Evolutionary conservation across 768 basidiomycete species (phyloP).

Genomic region (Trametes villosa): DNA sequence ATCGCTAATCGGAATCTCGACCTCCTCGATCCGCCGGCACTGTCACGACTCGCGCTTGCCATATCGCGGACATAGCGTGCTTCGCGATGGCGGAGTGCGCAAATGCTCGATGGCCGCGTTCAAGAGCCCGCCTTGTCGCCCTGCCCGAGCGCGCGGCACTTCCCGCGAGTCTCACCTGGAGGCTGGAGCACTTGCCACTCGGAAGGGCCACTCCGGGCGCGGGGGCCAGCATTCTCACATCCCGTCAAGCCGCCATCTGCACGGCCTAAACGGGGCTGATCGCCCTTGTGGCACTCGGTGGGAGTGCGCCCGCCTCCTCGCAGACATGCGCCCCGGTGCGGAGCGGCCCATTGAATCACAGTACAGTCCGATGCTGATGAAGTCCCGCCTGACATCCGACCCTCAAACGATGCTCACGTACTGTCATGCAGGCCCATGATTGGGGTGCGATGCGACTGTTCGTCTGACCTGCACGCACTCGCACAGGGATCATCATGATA

Average conservation of each 20-base stretch:
- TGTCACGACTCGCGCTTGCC: neutral
- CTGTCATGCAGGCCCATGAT: slow-evolving; percentile 11
- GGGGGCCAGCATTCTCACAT: neutral
- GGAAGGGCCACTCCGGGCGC: no score
- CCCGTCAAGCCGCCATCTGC: neutral
- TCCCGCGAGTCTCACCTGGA: neutral
- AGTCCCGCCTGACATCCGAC: neutral
- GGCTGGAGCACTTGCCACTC: neutral
- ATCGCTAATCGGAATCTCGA: neutral
- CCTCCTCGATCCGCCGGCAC: slow-evolving; percentile 10
- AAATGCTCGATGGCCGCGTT: no score
- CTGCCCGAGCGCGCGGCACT: neutral
- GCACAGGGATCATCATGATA: slow-evolving; percentile 20
- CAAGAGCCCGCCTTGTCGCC: neutral
- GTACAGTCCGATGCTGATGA: neutral
- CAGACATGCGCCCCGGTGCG: slow-evolving; percentile 1
- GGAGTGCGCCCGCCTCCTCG: neutral
- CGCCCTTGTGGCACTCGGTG: slow-evolving; percentile 15
- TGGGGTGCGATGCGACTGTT: slow-evolving; percentile 12
- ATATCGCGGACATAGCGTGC: neutral
- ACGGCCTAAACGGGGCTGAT: slow-evolving; percentile 13
- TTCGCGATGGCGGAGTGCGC: no score
- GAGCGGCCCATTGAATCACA: no score
- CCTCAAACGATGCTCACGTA: slow-evolving; percentile 2
- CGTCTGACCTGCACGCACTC: slow-evolving; percentile 2